A percentile compares a stretch with the other conserved stretches of the same genome.
Conservation (phyloP, 257 asterid species). For the Solanum paucissectum region DNA sequence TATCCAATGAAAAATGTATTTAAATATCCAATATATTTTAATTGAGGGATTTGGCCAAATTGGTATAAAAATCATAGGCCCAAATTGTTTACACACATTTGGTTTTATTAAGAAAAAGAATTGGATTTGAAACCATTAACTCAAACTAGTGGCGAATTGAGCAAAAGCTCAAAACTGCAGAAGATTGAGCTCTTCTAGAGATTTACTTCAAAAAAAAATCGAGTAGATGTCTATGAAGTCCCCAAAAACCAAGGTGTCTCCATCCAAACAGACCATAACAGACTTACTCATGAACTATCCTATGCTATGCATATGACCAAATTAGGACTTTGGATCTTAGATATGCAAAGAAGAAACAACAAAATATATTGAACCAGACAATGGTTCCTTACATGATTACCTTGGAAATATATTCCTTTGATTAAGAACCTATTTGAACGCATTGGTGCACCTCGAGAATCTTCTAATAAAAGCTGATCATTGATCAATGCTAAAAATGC, state of each 20-base stretch:
- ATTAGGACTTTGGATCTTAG: not conserved
- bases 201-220: not conserved
- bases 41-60: not conserved
- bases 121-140: not conserved
- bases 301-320: not conserved
- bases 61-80: not conserved
- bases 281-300: not conserved
- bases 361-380: not conserved
- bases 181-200: not conserved
- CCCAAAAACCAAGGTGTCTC: not conserved
- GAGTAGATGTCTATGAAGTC: not conserved
- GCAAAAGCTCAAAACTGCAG: not conserved
- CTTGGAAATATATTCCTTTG: not conserved
- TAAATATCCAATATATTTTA: not conserved
- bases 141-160: not conserved
- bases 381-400: not conserved
- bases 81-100: not conserved
- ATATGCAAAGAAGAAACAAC: not conserved
- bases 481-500: not conserved
- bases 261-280: not conserved
- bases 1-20: not conserved
- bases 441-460: not conserved
- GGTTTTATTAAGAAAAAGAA: not conserved
- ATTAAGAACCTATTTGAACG: not conserved
- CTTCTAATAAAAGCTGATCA: not conserved